Evolutionary conservation across 495 filamentous ascomycete genomes (phyloP).

Genomic region (Lophiotrema nucula): DNA sequence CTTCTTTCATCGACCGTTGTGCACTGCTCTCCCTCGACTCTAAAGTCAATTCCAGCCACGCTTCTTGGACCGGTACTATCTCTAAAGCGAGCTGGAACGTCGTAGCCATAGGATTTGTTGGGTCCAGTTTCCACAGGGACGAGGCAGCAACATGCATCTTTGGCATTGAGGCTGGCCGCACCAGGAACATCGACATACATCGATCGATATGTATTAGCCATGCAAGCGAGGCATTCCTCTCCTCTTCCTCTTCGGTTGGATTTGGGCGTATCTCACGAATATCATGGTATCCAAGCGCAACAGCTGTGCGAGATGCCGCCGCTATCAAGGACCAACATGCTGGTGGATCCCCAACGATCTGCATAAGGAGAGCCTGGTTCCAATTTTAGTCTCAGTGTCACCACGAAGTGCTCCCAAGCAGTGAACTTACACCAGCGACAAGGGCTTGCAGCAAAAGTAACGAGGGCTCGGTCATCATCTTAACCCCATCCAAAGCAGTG

Average conservation of each 20-base stretch:
- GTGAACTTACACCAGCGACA: constrained; percentile 3
- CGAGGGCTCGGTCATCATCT: constrained; percentile 7
- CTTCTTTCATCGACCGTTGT: too few relatives aligned
- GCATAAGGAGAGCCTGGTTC: constrained; percentile 7
- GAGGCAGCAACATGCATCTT: not conserved
- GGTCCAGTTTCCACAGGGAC: not conserved
- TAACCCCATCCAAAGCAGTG: constrained; percentile 1
- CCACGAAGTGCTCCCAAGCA: not conserved
- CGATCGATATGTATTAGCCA: constrained; percentile 10
- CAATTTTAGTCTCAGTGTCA: not conserved
- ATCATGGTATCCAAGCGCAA: constrained; percentile 14
- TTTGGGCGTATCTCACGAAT: not conserved
- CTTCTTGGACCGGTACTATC: constrained; percentile 6
- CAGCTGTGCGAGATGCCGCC: constrained; percentile 1
- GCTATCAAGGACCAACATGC: constrained; percentile 11
- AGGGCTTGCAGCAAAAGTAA: constrained; percentile 17
- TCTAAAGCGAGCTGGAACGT: not conserved
- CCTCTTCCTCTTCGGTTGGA: constrained; percentile 1
- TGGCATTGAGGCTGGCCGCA: constrained; percentile 9
- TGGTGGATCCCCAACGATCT: constrained; percentile 1
- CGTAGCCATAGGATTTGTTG: constrained; percentile 1
- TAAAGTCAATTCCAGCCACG: not conserved
- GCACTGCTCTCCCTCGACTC: too few relatives aligned
- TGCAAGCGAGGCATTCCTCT: constrained; percentile 10
- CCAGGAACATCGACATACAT: constrained; percentile 5